These are phyloP conservation scores for Telopea speciosissima DNA, from an alignment of 177 flowering plant genomes.

Conservation along the genomic window DNA sequence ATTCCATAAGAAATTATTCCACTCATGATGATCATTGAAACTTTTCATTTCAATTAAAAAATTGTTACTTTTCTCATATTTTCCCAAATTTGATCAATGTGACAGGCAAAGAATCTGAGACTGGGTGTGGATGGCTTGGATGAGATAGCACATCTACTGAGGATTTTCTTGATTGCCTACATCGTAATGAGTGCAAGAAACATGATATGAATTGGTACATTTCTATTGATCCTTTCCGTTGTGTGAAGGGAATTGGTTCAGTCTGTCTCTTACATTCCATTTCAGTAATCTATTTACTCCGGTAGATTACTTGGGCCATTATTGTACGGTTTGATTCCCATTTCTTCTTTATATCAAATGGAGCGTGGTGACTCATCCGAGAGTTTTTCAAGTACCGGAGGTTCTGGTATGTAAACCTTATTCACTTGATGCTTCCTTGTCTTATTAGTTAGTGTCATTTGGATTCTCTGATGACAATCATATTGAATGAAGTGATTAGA, in stretches of 20 bases:
- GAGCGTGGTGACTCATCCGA: conserved; percentile 47
- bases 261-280: background rate
- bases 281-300: background rate
- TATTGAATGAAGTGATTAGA: no score
- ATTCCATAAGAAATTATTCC: background rate
- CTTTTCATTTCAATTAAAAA: background rate
- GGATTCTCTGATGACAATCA: background rate
- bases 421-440: background rate
- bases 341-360: conserved; percentile 53
- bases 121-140: background rate
- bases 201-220: conserved; percentile 1
- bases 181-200: background rate
- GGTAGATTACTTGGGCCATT: conserved; percentile 7
- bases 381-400: conserved; percentile 39
- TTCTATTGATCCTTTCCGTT: conserved; percentile 12
- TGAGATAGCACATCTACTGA: background rate
- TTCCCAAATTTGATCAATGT: background rate
- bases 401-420: conserved; percentile 42
- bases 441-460: no score
- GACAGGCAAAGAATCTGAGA: conserved; percentile 11
- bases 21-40: background rate
- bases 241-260: conserved; percentile 7
- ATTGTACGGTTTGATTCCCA: conserved; percentile 6
- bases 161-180: background rate
- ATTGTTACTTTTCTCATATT: background rate